Evolutionary conservation across 306 rosid genomes (phyloP).

Genomic region (Cucurbita argyrosperma): DNA sequence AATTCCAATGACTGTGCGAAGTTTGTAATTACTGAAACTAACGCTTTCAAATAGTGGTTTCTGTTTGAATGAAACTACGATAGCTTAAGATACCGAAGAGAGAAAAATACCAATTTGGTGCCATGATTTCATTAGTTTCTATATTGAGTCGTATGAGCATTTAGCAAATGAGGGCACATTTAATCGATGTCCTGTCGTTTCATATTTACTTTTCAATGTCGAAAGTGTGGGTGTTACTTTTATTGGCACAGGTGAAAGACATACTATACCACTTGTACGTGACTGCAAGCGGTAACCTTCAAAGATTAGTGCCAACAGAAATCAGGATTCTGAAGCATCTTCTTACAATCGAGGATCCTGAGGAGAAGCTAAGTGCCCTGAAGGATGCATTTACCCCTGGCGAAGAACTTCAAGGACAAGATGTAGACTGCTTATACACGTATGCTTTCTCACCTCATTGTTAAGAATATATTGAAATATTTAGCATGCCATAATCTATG

Average conservation of each 20-base stretch:
- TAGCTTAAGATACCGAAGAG: not conserved
- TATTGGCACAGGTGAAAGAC: constrained; percentile 51
- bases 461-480: not conserved
- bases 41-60: not conserved
- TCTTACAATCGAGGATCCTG: constrained; percentile 61
- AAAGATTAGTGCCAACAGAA: constrained; percentile 75
- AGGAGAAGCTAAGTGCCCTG: constrained; percentile 47
- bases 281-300: constrained; percentile 76
- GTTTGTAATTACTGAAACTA: not conserved
- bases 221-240: not conserved
- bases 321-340: constrained; percentile 67
- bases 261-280: constrained; percentile 59
- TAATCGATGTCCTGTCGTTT: not conserved
- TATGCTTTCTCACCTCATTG: constrained; percentile 21
- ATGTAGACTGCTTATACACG: constrained; percentile 71
- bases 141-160: not conserved
- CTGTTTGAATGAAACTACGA: not conserved
- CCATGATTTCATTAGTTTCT: not conserved
- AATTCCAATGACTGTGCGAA: not conserved
- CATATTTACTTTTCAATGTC: not conserved
- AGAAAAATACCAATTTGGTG: not conserved
- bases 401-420: constrained; percentile 63
- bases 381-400: constrained; percentile 92
- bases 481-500: not conserved
- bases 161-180: not conserved